phyloP scores from a whole-genome alignment of 495 filamentous ascomycete genomes.

The Bacidia gigantensis region DNA sequence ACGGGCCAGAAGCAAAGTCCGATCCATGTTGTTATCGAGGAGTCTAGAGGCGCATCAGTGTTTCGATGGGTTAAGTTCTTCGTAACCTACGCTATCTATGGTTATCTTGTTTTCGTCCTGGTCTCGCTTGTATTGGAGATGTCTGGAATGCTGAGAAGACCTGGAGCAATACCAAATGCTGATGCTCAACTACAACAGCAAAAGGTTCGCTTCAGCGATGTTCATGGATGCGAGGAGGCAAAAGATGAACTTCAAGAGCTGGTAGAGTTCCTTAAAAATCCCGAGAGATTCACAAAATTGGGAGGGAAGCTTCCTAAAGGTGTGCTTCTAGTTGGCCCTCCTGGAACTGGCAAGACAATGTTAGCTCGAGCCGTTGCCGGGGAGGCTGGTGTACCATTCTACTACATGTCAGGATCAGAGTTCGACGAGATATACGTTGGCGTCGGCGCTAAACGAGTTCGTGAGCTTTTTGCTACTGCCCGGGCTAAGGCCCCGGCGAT shows the following conservation, averaged over 20 bases:
- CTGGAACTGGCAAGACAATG: constrained; percentile 96
- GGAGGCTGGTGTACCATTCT: constrained; percentile 95
- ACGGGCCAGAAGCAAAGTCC: constrained; percentile 64
- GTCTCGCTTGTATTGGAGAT: constrained; percentile 70
- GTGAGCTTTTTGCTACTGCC: constrained; percentile 82
- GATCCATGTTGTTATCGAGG: constrained; percentile 91
- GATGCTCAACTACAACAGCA: constrained; percentile 86
- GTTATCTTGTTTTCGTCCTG: constrained; percentile 59
- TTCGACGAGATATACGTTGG: constrained; percentile 98
- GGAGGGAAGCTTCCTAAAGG: constrained; percentile 95
- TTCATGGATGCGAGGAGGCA: constrained; percentile 94
- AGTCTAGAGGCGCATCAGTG: constrained; percentile 59
- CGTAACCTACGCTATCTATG: constrained; percentile 57
- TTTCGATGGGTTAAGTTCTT: constrained; percentile 89
- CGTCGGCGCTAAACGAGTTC: constrained; percentile 93
- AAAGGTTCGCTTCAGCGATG: constrained; percentile 80
- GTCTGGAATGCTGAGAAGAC: constrained; percentile 61
- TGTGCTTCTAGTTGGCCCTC: constrained; percentile 87
- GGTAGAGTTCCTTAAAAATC: constrained; percentile 88
- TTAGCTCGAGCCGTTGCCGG: constrained; percentile 92
- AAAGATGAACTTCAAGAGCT: constrained; percentile 96
- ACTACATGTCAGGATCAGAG: constrained; percentile 98
- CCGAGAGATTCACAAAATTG: constrained; percentile 77
- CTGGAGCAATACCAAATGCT: constrained; percentile 51
- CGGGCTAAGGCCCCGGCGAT: constrained; percentile 86